Evolutionary conservation across 2,329 filamentous ascomycete genomes (phyloP), one percentile per base, ranked within the genome.

Genomic region (Pseudocercospora macadamiae): DNA sequence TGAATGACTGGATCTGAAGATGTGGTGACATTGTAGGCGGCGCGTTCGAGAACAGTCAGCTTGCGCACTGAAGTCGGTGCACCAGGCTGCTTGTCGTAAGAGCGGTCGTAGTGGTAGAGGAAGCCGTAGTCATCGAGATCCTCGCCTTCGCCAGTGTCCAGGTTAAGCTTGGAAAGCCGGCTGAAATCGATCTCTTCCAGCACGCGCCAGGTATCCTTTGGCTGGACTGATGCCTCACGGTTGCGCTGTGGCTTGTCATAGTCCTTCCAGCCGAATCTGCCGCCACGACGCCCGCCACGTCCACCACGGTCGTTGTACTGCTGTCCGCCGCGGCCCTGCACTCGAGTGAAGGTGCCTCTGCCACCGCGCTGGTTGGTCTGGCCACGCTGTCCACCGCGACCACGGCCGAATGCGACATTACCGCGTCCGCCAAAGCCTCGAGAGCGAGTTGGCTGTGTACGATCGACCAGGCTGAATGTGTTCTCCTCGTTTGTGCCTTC

Each of bases 141-240:
- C 79, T 99, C 95, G 72, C 95, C 95, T 53, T 96, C 91, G 68
- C 93, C 91, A 14, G 92, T 88, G 71, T 97, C 95, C 62, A 99
- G 85, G 80, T 97, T 99, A 71, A 99, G 85, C 85, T 99, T 99
- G 68, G 86, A 84, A 68, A 99, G 85, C 67, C 95, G 89, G 81
- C 91, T 93, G 81, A 96, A 99, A 78, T 99, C 95, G 75, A 99
- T 97, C 83, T 99, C 95, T 80, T 99, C 95, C 71, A 97, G 82
- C 80, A 99, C 85, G 73, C 87, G 85, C 95, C 95, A 99, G 75
- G 97, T 93, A 19, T 93, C 86, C 79, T 96, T 96, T 78, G 97
- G 92, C 80, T 93, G 93, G 73, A 99, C 91, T 32, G 92, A 96
- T 9, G 93, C 90, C 80, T 99, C 95, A 61, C 95, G 90, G 79